Evolutionary conservation across 768 basidiomycete species (phyloP).

Genomic region (Calocybe gangraenosa): DNA sequence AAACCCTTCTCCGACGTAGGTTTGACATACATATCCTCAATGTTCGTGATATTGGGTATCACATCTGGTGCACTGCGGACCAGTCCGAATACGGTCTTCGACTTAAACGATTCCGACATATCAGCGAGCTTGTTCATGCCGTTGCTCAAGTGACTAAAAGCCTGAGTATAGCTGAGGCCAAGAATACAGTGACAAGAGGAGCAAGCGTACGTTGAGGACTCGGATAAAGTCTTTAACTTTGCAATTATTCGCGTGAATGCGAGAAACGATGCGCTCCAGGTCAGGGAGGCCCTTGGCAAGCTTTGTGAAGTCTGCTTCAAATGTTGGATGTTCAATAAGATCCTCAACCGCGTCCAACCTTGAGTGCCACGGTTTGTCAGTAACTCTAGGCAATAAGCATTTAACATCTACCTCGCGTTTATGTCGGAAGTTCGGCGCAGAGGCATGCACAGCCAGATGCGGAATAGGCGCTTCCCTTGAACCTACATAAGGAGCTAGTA

Average conservation of each 20-base stretch:
- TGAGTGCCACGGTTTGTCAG: not conserved
- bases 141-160: slow-evolving; percentile 69
- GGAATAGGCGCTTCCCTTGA: slow-evolving; percentile 88
- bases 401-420: slow-evolving; percentile 67
- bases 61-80: slow-evolving; percentile 83
- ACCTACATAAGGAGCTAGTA: slow-evolving; percentile 6
- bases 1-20: slow-evolving; percentile 57
- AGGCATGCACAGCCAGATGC: slow-evolving; percentile 95
- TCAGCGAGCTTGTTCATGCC: slow-evolving; percentile 63
- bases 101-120: slow-evolving; percentile 68
- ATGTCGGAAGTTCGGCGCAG: slow-evolving; percentile 79
- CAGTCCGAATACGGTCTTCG: slow-evolving; percentile 69
- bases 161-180: slow-evolving; percentile 31
- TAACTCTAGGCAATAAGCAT: not conserved
- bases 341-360: slow-evolving; percentile 96
- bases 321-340: slow-evolving; percentile 74
- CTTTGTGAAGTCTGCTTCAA: slow-evolving; percentile 70
- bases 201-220: slow-evolving; percentile 59
- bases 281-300: slow-evolving; percentile 85
- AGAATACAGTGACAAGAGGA: not conserved
- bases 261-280: slow-evolving; percentile 89
- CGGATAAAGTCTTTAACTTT: slow-evolving; percentile 84
- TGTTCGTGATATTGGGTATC: slow-evolving; percentile 59
- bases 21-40: slow-evolving; percentile 66
- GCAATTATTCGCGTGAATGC: slow-evolving; percentile 91